Percentiles rank a stretch among this genome's conserved stretches.
These are phyloP conservation scores for Lodderomyces margitis DNA, from an alignment of 1,139 yeast species.

Conservation along the genomic window DNA sequence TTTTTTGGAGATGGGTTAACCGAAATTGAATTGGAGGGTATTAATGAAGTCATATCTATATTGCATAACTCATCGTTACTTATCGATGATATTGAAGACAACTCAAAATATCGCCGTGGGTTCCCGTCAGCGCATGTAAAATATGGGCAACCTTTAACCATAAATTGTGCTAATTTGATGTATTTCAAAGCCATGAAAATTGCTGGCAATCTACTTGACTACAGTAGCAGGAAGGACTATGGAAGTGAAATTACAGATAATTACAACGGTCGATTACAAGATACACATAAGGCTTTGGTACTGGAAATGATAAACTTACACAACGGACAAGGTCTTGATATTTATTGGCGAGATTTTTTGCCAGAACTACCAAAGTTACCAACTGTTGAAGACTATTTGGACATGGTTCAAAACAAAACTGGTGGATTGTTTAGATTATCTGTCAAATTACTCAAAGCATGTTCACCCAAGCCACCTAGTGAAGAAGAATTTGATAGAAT, in stretches of 20 bases:
- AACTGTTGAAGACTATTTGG: conserved; percentile 60
- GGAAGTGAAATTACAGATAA: not conserved
- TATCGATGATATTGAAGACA: conserved; percentile 87
- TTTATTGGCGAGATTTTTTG: conserved; percentile 76
- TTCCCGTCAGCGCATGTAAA: conserved; percentile 72
- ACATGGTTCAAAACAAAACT: conserved; percentile 85
- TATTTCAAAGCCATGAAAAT: conserved; percentile 67
- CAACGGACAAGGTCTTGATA: conserved; percentile 85
- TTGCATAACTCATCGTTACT: conserved; percentile 32
- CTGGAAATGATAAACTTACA: conserved; percentile 73
- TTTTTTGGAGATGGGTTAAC: conserved; percentile 25
- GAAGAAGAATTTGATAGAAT: conserved; percentile 21
- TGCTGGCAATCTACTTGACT: conserved; percentile 27
- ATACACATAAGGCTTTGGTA: conserved; percentile 44
- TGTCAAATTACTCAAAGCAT: conserved; percentile 55
- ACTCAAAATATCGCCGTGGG: conserved; percentile 69
- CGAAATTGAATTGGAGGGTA: conserved; percentile 4
- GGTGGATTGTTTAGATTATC: conserved; percentile 84
- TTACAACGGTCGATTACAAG: conserved; percentile 15
- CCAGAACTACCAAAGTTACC: conserved; percentile 47
- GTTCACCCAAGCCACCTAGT: conserved; percentile 10
- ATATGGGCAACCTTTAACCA: conserved; percentile 74
- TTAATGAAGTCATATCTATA: conserved; percentile 27
- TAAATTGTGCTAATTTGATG: conserved; percentile 80
- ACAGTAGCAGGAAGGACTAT: not conserved